Evolutionary conservation across 805 yeast species (phyloP).

Genomic region (Zygosaccharomyces bailii): DNA sequence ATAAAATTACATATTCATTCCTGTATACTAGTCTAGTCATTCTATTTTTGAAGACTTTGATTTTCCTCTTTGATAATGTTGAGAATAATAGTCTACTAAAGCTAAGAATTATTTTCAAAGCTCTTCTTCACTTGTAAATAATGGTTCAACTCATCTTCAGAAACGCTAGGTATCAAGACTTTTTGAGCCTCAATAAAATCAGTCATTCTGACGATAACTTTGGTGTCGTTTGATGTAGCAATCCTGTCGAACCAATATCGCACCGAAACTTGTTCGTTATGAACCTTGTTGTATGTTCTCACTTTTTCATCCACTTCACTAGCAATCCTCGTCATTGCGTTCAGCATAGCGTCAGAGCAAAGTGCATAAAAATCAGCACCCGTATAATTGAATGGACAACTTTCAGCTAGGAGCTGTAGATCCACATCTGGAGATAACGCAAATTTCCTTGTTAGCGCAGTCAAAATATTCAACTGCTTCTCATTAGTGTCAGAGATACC

Average conservation of each 20-base stretch:
- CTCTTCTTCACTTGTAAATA: conserved; percentile 73
- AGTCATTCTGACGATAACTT: conserved; percentile 61
- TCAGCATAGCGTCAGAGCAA: conserved; percentile 92
- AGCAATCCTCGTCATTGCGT: conserved; percentile 93
- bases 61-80: no score
- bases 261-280: conserved; percentile 50
- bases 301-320: conserved; percentile 67
- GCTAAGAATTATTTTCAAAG: conserved; percentile 51
- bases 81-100: no score
- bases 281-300: conserved; percentile 44
- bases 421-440: conserved; percentile 57
- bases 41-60: no score
- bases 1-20: no score
- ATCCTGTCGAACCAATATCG: conserved; percentile 89
- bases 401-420: conserved; percentile 53
- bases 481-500: conserved; percentile 91
- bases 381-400: conserved; percentile 86
- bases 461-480: conserved; percentile 78
- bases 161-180: conserved; percentile 78
- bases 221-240: conserved; percentile 62
- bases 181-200: conserved; percentile 77
- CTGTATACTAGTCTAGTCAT: no score
- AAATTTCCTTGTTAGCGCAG: conserved; percentile 86
- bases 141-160: conserved; percentile 80
- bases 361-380: conserved; percentile 98